Percentiles rank a stretch among this genome's conserved stretches.
Evolutionary conservation across 1,284 basidiomycete genomes (phyloP).

Genomic region (Rhodotorula mucilaginosa): DNA sequence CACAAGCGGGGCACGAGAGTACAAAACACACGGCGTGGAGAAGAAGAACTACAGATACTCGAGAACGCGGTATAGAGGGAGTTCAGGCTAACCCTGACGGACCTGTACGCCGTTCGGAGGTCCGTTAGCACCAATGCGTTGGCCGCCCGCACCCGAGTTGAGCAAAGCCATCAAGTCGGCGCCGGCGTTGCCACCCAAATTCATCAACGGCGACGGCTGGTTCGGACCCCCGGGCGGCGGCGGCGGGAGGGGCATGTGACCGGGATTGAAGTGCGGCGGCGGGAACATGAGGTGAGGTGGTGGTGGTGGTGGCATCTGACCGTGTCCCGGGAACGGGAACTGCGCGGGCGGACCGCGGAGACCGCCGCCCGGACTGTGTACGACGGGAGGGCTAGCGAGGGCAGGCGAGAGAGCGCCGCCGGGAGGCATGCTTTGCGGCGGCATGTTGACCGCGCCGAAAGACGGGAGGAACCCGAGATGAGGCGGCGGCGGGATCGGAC

Average conservation of each 20-base stretch:
- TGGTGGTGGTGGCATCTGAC: neutral
- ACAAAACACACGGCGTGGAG: neutral
- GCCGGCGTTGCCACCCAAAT: conserved; percentile 16
- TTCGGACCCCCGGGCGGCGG: neutral
- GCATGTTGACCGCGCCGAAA: neutral
- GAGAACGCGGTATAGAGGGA: neutral
- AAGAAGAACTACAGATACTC: neutral
- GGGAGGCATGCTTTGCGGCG: neutral
- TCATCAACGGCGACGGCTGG: conserved; percentile 2
- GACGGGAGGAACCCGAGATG: conserved; percentile 4
- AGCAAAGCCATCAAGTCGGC: conserved; percentile 39
- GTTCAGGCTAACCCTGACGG: neutral
- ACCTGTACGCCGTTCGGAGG: conserved; percentile 17
- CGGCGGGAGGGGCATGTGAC: conserved; percentile 4
- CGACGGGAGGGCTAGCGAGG: neutral
- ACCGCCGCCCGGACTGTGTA: neutral
- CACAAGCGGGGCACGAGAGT: neutral
- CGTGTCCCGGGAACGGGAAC: neutral
- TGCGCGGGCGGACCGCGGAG: neutral
- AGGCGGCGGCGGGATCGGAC: conserved; percentile 4
- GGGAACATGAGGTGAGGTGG: neutral
- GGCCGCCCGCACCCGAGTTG: conserved; percentile 26
- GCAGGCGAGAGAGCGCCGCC: conserved; percentile 7
- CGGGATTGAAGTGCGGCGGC: neutral
- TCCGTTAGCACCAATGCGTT: conserved; percentile 21